phyloP scores from a whole-genome alignment of 2,329 filamentous ascomycete genomes.

The Allantophomopsis lycopodina region DNA sequence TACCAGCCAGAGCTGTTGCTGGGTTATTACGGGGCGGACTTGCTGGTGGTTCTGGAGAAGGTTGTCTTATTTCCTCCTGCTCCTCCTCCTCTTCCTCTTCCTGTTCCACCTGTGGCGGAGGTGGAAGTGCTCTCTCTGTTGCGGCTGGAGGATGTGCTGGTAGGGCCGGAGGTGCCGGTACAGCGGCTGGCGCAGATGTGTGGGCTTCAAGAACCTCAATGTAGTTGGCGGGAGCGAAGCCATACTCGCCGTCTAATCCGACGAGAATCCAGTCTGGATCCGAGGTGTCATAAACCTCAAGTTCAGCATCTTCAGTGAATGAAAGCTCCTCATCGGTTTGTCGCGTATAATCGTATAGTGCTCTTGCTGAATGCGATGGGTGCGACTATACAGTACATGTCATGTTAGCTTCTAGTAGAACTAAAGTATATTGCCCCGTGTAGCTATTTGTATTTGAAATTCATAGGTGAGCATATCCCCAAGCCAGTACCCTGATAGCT shows the following conservation, averaged over 20 bases:
- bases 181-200: constrained; percentile 15
- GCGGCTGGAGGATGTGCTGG: constrained; percentile 31
- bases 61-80: constrained; percentile 11
- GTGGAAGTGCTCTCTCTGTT: not conserved
- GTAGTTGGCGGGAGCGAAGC: constrained; percentile 93
- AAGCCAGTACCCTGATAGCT: not conserved
- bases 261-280: constrained; percentile 97
- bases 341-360: constrained; percentile 95
- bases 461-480: too few relatives aligned
- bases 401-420: not conserved
- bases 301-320: constrained; percentile 74
- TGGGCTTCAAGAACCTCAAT: constrained; percentile 53
- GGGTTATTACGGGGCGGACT: constrained; percentile 12
- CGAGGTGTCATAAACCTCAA: constrained; percentile 77
- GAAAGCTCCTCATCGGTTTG: constrained; percentile 98
- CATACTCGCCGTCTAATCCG: constrained; percentile 71
- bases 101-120: constrained; percentile 4
- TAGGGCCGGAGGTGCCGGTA: constrained; percentile 19
- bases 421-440: too few relatives aligned
- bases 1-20: constrained; percentile 34
- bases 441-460: not conserved
- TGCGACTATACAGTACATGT: constrained; percentile 34
- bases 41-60: constrained; percentile 1
- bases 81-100: constrained; percentile 11
- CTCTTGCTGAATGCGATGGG: constrained; percentile 59